Percentiles rank a stretch among this genome's conserved stretches.
Evolutionary conservation across 2,329 filamentous ascomycete genomes (phyloP).

Genomic region (Neonectria ditissima): DNA sequence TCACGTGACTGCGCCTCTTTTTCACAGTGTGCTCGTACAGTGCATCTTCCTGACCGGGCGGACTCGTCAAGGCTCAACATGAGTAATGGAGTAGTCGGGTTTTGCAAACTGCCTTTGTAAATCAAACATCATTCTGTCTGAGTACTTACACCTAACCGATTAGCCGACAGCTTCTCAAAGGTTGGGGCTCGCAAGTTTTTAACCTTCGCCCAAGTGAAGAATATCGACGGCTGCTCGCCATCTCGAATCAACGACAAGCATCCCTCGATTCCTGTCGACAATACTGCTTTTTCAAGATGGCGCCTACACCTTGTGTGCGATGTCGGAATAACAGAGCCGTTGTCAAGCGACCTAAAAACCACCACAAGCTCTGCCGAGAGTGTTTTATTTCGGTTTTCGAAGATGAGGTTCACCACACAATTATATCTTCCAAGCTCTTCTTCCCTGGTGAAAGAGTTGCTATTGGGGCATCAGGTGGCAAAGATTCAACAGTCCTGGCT

Average conservation of each 20-base stretch:
- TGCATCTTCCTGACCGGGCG: not conserved
- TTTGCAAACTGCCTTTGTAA: conserved; percentile 6
- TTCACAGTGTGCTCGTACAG: conserved; percentile 22
- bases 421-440: conserved; percentile 85
- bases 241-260: not conserved
- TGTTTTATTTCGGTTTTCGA: conserved; percentile 94
- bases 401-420: conserved; percentile 93
- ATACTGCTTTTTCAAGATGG: conserved; percentile 65
- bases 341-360: conserved; percentile 94
- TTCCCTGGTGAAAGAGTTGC: conserved; percentile 85
- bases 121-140: not conserved
- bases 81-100: conserved; percentile 18
- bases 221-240: not conserved
- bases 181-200: not conserved
- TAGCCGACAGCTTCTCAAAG: not conserved
- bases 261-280: not conserved
- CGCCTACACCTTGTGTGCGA: conserved; percentile 79
- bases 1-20: conserved; percentile 37
- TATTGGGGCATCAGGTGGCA: conserved; percentile 95
- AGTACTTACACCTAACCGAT: not conserved
- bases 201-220: not conserved
- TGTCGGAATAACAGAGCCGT: conserved; percentile 84
- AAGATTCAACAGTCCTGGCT: conserved; percentile 96
- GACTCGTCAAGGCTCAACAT: conserved; percentile 8
- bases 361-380: conserved; percentile 88